Evolutionary conservation across 805 yeast genomes (phyloP), one percentile per base, ranked within the genome.

Genomic region (Kodamaea leandrae): DNA sequence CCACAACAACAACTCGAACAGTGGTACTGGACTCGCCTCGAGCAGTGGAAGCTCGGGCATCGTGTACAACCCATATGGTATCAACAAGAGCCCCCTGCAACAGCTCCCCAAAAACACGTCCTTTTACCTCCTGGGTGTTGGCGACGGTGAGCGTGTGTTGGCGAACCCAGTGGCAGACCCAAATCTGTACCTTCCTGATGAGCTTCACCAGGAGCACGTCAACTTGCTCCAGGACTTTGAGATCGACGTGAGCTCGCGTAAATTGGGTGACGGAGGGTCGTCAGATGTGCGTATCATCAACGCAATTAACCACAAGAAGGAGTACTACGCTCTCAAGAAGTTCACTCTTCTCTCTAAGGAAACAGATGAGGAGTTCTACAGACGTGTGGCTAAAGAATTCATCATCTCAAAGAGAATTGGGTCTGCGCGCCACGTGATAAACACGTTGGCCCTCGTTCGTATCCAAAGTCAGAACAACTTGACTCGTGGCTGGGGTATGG

Each of bases 401-500:
- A 60, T 82, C 30, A 75, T 85, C 45, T 78, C 85, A 9, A 78
- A 73, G 46, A 67, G 65, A 30, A 55, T 78, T 24, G 65, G 74
- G 40, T 66, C 69, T n/a, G 78, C 78, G 47, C 65, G 80, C 36
- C 90, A 85, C 58, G 74, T 82, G 10, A 76, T 80, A 7, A 70
- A 70, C 25, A 78, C 82, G 3, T 66, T 70, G 47, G 78, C 76
- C 8, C 52, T 83, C 17, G 57, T 83, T 13, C 72, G 78, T 42
- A 68, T 83, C 15, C 84, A 82, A 41, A 69, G 82, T 1, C 73
- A 77, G 15, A 68, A 71, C 4, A 66, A 60, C 32, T 58, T 82
- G 45, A 70, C 76, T 2, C 65, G 89, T 47, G 83, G 86, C 2
- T 85, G 93, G 93, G 93, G 91, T 2, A 76, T 84, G 57, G 72